Base-by-base conservation (phyloP, 768 basidiomycete genomes). In the Tricholoma sp. region DNA sequence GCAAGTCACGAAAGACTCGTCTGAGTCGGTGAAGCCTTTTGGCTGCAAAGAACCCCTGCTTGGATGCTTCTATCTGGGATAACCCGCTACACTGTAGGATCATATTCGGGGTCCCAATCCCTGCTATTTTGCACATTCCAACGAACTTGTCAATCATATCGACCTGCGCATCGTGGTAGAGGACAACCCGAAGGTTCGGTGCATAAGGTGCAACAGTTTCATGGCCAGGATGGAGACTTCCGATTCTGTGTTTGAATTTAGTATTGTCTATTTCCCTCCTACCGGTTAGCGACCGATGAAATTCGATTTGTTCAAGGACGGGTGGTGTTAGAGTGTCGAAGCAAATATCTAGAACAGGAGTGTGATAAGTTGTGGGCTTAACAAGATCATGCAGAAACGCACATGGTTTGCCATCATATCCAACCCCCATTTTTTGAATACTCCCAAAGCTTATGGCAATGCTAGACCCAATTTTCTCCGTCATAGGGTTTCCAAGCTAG, bases 251-350 rank as follows among this genome's bases (percentile, higher is more conserved):
- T 42, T 81, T 82, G 62, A 74, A 82, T 59, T 79, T 82, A 11
- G 65, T 69, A 57, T 69, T 64, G 59, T 82, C 78, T 15, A 60
- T 57, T 20, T 64, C 55, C 0, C 68, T 66, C 44, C 78, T 63
- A 1, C 81, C 80, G 2, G 74, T 77, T 17, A 77, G 57, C 5
- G 80, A 66, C 31, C 81, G 75, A 64, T 86, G 79, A 60, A 87
- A 82, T 33, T 81, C 73, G 50, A 85, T 77, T 54, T 73, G 69
- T 63, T 89, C 87, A 12, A 91, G 69, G 9, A 80, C 68, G 0
- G 89, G 86, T 4, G 91, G 89, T 0, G 80, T 82, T 28, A 80
- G 63, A 4, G 84, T 76, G 59, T 89, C 85, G 55, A 90, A 88
- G 64, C 85, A 84, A 28, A 88, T 71, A 67, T 83, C 88, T 89